Evolutionary conservation across 2,329 filamentous ascomycete species (phyloP).

Genomic region (Fusarium goolgardi): DNA sequence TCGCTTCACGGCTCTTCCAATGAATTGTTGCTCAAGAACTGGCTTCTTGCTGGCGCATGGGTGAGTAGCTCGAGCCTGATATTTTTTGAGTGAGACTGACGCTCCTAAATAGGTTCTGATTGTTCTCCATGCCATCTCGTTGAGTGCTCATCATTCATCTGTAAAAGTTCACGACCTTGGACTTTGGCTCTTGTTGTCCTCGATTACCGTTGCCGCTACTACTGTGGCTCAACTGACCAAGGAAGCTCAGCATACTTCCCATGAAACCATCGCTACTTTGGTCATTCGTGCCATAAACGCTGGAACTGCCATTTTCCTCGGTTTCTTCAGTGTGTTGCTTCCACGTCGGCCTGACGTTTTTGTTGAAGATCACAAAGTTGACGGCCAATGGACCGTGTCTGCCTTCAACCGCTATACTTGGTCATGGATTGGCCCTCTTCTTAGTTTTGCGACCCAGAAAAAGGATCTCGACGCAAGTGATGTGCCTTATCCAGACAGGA

Average conservation of each 20-base stretch:
- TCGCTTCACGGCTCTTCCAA: conserved; percentile 54
- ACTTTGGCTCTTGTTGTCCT: conserved; percentile 62
- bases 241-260: conserved; percentile 49
- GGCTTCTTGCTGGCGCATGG: conserved; percentile 71
- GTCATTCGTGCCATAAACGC: conserved; percentile 61
- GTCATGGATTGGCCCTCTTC: conserved; percentile 69
- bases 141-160: conserved; percentile 62
- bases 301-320: conserved; percentile 57
- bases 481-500: conserved; percentile 69
- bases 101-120: conserved; percentile 59
- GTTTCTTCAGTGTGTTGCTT: conserved; percentile 64
- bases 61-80: conserved; percentile 59
- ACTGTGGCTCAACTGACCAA: conserved; percentile 59
- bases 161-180: conserved; percentile 66
- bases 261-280: conserved; percentile 56
- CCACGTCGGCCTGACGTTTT: conserved; percentile 77
- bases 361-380: conserved; percentile 68
- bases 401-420: conserved; percentile 73
- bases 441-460: conserved; percentile 66
- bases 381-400: conserved; percentile 70
- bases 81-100: conserved; percentile 5
- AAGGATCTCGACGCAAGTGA: conserved; percentile 71
- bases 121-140: conserved; percentile 62
- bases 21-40: conserved; percentile 64
- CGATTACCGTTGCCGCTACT: conserved; percentile 57